These are phyloP conservation scores for Paramecium caudatum DNA, from an alignment of 73 alveolate genomes.

Conservation along the genomic window DNA sequence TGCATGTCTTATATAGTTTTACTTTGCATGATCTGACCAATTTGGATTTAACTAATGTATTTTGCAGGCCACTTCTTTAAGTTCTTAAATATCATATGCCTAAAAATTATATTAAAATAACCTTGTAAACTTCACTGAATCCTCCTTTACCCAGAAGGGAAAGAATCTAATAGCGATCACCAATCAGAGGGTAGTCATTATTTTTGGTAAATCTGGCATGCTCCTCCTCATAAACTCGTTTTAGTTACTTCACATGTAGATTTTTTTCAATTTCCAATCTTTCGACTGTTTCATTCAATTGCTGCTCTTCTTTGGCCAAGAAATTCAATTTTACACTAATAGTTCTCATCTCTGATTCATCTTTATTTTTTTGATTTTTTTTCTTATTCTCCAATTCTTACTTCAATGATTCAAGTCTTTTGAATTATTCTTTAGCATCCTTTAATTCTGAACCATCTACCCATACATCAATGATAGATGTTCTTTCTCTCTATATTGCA, in stretches of 20 bases:
- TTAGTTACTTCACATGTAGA: constrained; percentile 78
- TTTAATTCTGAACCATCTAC: constrained; percentile 37
- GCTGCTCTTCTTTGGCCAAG: constrained; percentile 85
- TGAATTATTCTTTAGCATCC: not conserved
- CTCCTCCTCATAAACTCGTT: constrained; percentile 84
- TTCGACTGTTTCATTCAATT: constrained; percentile 80
- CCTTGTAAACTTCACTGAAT: constrained; percentile 84
- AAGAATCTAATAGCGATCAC: constrained; percentile 76
- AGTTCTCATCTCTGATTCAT: constrained; percentile 15
- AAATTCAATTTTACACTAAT: constrained; percentile 64
- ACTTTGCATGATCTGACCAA: constrained; percentile 79
- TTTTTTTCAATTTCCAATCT: constrained; percentile 85
- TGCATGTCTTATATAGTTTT: constrained; percentile 87
- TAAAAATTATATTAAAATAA: constrained; percentile 1
- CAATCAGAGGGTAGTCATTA: constrained; percentile 76
- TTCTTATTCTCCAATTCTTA: constrained; percentile 41
- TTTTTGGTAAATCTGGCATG: constrained; percentile 66
- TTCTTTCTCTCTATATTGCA: constrained; percentile 23
- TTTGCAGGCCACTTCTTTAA: constrained; percentile 83
- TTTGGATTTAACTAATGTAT: constrained; percentile 75
- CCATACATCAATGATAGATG: constrained; percentile 50
- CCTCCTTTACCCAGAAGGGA: constrained; percentile 82
- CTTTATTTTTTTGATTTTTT: constrained; percentile 7
- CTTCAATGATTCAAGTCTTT: not conserved
- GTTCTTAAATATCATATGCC: constrained; percentile 81